A percentile compares a stretch with the other conserved stretches of the same genome.
Conservation (phyloP, 1,139 yeast genomes). For the Geotrichum reessii region DNA sequence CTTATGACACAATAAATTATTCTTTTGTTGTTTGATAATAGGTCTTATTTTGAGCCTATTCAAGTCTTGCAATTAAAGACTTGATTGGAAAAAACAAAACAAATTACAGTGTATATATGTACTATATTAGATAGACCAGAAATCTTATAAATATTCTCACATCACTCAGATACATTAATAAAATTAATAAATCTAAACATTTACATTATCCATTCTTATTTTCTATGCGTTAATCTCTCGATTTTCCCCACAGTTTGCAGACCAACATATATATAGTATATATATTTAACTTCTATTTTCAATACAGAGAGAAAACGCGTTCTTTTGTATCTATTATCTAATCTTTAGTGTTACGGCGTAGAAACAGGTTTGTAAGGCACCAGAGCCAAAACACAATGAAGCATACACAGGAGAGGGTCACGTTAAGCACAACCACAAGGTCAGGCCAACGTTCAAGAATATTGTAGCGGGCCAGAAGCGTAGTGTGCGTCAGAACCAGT, state of each 20-base stretch:
- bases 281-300: too few relatives aligned
- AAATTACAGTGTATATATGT: too few relatives aligned
- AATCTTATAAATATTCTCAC: too few relatives aligned
- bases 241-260: too few relatives aligned
- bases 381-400: constrained; percentile 75
- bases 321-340: background rate
- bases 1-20: too few relatives aligned
- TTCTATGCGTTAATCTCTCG: too few relatives aligned
- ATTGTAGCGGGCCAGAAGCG: background rate
- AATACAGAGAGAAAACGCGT: too few relatives aligned
- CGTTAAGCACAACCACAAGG: constrained; percentile 75
- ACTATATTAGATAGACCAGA: too few relatives aligned
- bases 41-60: background rate
- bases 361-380: constrained; percentile 50
- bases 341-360: constrained; percentile 11
- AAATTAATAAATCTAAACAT: too few relatives aligned
- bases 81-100: background rate
- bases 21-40: background rate
- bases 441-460: constrained; percentile 57
- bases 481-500: constrained; percentile 25
- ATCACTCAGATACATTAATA: too few relatives aligned
- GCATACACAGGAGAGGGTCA: constrained; percentile 66
- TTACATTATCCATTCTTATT: too few relatives aligned
- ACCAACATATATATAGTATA: too few relatives aligned
- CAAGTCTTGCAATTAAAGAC: background rate